Evolutionary conservation across 2,329 filamentous ascomycete species (phyloP).

Genomic region (Fusarium sp.): DNA sequence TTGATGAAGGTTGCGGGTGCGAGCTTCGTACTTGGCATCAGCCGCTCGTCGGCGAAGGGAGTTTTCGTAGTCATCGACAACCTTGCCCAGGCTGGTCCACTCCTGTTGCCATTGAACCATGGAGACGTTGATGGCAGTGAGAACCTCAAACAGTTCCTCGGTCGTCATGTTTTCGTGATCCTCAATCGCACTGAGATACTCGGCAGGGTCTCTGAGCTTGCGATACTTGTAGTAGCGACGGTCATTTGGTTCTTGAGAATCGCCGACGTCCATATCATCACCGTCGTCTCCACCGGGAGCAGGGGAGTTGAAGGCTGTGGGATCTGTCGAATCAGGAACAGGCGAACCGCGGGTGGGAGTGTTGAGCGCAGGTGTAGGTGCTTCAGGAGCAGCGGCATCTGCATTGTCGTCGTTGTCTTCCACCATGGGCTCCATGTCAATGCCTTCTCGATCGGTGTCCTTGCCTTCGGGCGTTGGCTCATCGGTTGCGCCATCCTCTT

Average conservation of each 20-base stretch:
- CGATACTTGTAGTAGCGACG: slow-evolving; percentile 58
- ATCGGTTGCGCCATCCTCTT: slow-evolving; percentile 49
- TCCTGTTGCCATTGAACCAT: slow-evolving; percentile 67
- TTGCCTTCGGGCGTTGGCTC: slow-evolving; percentile 50
- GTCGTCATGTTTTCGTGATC: slow-evolving; percentile 63
- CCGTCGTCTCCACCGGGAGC: slow-evolving; percentile 52
- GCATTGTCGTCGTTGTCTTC: slow-evolving; percentile 50
- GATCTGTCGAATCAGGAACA: slow-evolving; percentile 53
- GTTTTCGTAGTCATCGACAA: slow-evolving; percentile 70
- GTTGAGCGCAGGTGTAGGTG: slow-evolving; percentile 53
- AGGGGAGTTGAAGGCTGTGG: slow-evolving; percentile 54
- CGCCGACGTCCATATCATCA: slow-evolving; percentile 52
- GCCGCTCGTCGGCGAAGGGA: slow-evolving; percentile 63
- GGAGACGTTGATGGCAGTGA: slow-evolving; percentile 59
- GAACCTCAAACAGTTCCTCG: slow-evolving; percentile 58
- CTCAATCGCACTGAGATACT: slow-evolving; percentile 62
- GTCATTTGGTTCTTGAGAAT: slow-evolving; percentile 50
- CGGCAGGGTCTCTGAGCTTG: slow-evolving; percentile 63
- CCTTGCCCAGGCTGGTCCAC: slow-evolving; percentile 61
- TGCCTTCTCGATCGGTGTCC: slow-evolving; percentile 44
- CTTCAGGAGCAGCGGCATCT: slow-evolving; percentile 48
- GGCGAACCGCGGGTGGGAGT: slow-evolving; percentile 56
- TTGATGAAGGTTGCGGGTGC: slow-evolving; percentile 56
- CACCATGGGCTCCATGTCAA: slow-evolving; percentile 49
- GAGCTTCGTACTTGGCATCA: slow-evolving; percentile 61